A percentile compares a stretch with the other conserved stretches of the same genome.
Conservation (phyloP, 768 basidiomycete species). For the Boletus sp. region DNA sequence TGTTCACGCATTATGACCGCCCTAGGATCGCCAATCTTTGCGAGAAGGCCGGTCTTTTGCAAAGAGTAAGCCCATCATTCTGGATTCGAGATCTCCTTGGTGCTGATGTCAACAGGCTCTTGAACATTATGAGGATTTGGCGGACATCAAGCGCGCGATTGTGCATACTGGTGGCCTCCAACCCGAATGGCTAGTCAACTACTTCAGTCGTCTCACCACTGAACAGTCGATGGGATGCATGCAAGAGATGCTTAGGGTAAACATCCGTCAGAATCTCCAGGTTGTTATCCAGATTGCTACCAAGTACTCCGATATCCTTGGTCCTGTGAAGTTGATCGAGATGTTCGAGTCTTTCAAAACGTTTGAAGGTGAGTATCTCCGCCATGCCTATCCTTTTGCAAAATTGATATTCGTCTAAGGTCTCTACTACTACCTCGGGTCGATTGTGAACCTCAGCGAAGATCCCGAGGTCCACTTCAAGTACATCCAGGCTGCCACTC, state of each 20-base stretch:
- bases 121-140: slow-evolving; percentile 96
- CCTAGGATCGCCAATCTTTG: slow-evolving; percentile 97
- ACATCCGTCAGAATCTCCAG: slow-evolving; percentile 97
- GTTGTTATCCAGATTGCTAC: slow-evolving; percentile 97
- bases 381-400: background rate
- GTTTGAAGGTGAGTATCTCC: slow-evolving; percentile 70
- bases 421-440: slow-evolving; percentile 98
- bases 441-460: slow-evolving; percentile 93
- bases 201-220: slow-evolving; percentile 95
- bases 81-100: background rate
- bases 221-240: slow-evolving; percentile 96
- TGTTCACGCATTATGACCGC: slow-evolving; percentile 96
- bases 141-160: slow-evolving; percentile 98
- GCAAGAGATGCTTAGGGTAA: slow-evolving; percentile 95
- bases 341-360: slow-evolving; percentile 98
- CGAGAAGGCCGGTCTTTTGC: slow-evolving; percentile 95
- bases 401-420: slow-evolving; percentile 39
- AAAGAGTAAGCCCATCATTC: slow-evolving; percentile 59
- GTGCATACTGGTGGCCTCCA: slow-evolving; percentile 87
- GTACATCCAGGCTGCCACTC: slow-evolving; percentile 98
- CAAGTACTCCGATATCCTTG: slow-evolving; percentile 97
- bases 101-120: slow-evolving; percentile 65
- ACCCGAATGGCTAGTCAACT: slow-evolving; percentile 95
- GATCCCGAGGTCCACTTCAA: slow-evolving; percentile 99
- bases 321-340: slow-evolving; percentile 96